Evolutionary conservation across 176 grass and related monocot species (phyloP).

Genomic region (Cenchrus fungigraminus): DNA sequence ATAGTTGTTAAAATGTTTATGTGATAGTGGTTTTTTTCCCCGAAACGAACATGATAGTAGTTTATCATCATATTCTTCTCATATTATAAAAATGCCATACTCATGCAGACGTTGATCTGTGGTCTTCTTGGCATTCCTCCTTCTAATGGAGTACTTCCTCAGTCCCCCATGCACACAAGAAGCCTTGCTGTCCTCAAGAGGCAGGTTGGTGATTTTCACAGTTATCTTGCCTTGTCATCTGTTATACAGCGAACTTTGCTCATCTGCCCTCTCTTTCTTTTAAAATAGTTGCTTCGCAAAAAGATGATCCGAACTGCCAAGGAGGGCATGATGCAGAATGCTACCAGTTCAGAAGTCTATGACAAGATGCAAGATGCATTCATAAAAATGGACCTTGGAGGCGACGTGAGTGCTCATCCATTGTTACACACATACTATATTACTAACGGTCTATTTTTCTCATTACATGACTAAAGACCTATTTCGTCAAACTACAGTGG

Average conservation of each 20-base stretch:
- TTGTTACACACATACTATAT: background rate
- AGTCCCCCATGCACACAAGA: conserved; percentile 91
- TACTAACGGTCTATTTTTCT: background rate
- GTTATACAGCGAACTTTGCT: conserved; percentile 41
- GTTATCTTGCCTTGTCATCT: background rate
- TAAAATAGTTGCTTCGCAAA: conserved; percentile 66
- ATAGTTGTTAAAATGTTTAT: background rate
- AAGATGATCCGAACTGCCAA: conserved; percentile 81
- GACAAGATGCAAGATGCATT: conserved; percentile 84
- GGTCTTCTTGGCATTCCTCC: conserved; percentile 88
- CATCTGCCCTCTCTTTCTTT: conserved; percentile 26
- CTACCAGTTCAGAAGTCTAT: conserved; percentile 79
- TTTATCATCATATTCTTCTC: conserved; percentile 23
- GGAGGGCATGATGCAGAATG: conserved; percentile 68
- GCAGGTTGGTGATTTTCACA: conserved; percentile 55
- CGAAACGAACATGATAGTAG: background rate
- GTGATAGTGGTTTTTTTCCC: background rate
- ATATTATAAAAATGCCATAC: conserved; percentile 31
- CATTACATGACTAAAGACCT: background rate
- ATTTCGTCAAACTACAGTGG: background rate
- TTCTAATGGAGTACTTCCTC: conserved; percentile 91
- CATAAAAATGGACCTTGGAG: conserved; percentile 69
- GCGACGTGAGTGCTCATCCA: conserved; percentile 38
- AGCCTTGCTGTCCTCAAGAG: conserved; percentile 80
- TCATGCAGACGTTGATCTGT: conserved; percentile 68